Evolutionary conservation across 345 rosid genomes (phyloP).

Genomic region (Capsella bursapastoris): DNA sequence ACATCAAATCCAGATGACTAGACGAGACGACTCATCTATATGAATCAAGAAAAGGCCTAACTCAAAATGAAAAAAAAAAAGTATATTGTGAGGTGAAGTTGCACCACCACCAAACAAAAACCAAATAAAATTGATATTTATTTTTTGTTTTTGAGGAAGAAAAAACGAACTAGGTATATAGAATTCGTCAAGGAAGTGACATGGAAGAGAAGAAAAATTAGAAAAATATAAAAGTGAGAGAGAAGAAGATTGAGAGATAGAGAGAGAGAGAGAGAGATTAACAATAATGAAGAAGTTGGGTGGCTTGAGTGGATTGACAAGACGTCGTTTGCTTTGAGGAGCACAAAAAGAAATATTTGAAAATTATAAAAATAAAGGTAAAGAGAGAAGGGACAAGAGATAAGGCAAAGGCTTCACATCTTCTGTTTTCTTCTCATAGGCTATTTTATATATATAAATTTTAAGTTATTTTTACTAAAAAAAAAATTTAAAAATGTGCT

Average conservation of each 20-base stretch:
- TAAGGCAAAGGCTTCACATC: slow-evolving; percentile 45
- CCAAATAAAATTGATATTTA: slow-evolving; percentile 27
- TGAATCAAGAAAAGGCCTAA: slow-evolving; percentile 19
- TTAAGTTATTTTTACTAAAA: neutral
- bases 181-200: slow-evolving; percentile 39
- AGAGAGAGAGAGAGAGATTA: slow-evolving; percentile 33
- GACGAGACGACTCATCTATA: slow-evolving; percentile 43
- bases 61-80: neutral
- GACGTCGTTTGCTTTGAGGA: slow-evolving; percentile 53
- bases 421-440: slow-evolving; percentile 19
- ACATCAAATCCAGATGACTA: slow-evolving; percentile 47
- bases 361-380: slow-evolving; percentile 46
- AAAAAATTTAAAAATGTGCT: neutral
- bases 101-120: slow-evolving; percentile 55
- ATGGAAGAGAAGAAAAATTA: slow-evolving; percentile 29
- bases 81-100: slow-evolving; percentile 55
- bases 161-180: slow-evolving; percentile 43
- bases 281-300: slow-evolving; percentile 61
- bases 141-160: slow-evolving; percentile 11
- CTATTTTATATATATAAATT: neutral
- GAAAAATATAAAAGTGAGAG: neutral
- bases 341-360: slow-evolving; percentile 47
- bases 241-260: slow-evolving; percentile 2
- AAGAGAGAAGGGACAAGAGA: slow-evolving; percentile 45
- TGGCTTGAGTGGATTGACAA: slow-evolving; percentile 66